These are phyloP conservation scores for Solanum chiquidenum DNA, from an alignment of 257 asterid species.

Conservation along the genomic window DNA sequence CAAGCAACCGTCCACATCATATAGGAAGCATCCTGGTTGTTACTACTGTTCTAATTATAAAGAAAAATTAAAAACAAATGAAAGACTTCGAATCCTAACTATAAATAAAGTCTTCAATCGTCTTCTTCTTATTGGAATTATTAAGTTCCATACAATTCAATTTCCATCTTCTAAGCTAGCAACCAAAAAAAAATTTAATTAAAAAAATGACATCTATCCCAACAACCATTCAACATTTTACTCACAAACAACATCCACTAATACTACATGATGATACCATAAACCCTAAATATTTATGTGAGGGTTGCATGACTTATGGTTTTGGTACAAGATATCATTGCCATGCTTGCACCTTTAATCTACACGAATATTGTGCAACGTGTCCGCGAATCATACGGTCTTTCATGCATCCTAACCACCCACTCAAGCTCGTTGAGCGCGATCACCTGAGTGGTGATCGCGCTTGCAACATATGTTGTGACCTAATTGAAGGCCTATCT, in stretches of 20 bases:
- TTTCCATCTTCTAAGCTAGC: background rate
- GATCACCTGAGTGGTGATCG: background rate
- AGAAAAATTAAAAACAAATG: background rate
- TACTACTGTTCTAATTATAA: background rate
- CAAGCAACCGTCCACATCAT: background rate
- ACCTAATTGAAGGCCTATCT: slow-evolving; percentile 12
- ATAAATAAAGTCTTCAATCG: background rate
- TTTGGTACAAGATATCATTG: slow-evolving; percentile 14
- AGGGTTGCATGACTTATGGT: slow-evolving; percentile 15
- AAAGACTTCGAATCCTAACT: background rate
- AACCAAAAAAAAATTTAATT: background rate
- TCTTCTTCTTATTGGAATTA: background rate
- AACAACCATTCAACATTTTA: background rate
- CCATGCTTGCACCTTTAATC: slow-evolving; percentile 4
- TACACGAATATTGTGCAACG: slow-evolving; percentile 14
- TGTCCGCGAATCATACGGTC: slow-evolving; percentile 3
- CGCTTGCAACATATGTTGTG: slow-evolving; percentile 7
- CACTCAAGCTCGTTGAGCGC: background rate
- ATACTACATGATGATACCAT: background rate
- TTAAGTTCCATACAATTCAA: background rate
- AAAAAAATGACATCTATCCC: background rate
- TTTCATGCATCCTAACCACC: slow-evolving; percentile 17
- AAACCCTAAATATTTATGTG: slow-evolving; percentile 14
- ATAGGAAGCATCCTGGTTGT: background rate
- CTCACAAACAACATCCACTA: slow-evolving; percentile 9